Conservation (phyloP, 768 basidiomycete species). For the Kwoniella sp. region DNA sequence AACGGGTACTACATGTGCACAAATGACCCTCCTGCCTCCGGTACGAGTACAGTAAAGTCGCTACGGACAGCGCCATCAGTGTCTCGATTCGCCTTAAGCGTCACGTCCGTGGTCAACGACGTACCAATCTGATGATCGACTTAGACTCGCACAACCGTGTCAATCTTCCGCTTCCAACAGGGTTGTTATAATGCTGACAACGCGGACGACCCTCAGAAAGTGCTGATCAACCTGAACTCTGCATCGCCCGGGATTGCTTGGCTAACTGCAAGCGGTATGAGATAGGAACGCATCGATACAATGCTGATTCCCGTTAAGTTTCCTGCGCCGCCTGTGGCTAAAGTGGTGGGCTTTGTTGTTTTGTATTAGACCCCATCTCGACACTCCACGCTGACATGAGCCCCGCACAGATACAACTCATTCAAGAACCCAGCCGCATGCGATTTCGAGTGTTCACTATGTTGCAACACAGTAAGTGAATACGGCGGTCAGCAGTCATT, state of each 20-base stretch:
- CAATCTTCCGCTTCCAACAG: slow-evolving; percentile 3
- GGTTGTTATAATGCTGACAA: not conserved
- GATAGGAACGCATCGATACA: not conserved
- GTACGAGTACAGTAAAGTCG: not conserved
- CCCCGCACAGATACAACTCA: not conserved
- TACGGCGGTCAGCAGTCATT: slow-evolving; percentile 8
- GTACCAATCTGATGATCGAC: not conserved
- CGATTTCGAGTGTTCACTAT: not conserved
- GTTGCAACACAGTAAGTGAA: not conserved
- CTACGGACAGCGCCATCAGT: not conserved
- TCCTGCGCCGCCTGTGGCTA: slow-evolving; percentile 3
- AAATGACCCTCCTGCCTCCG: not conserved
- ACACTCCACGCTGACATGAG: not conserved
- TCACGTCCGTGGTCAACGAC: not conserved
- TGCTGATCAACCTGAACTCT: not conserved
- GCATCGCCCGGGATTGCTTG: slow-evolving; percentile 5
- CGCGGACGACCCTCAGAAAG: not conserved
- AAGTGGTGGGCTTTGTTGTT: not conserved
- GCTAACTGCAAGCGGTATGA: slow-evolving; percentile 3
- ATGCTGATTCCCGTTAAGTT: not conserved
- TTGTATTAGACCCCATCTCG: no score
- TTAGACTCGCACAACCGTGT: not conserved
- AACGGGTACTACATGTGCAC: not conserved
- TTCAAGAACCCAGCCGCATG: not conserved
- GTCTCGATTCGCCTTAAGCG: not conserved